Evolutionary conservation across 805 yeast genomes (phyloP).

Genomic region (Wickerhamomyces sydowiorum): DNA sequence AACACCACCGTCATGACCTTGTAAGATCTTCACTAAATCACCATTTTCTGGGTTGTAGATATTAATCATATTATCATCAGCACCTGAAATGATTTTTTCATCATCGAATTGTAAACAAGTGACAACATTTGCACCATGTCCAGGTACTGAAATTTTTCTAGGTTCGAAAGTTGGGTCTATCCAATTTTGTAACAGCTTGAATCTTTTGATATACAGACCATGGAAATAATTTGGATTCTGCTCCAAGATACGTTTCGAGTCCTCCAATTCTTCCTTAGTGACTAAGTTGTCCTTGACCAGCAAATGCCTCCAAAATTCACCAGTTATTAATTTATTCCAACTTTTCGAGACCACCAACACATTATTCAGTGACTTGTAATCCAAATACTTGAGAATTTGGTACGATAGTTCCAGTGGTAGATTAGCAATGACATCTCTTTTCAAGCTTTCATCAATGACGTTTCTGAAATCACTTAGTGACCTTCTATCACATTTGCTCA

Average conservation of each 20-base stretch:
- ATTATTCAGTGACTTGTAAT: constrained; percentile 52
- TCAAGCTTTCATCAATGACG: constrained; percentile 47
- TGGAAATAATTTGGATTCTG: constrained; percentile 11
- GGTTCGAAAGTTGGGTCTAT: constrained; percentile 69
- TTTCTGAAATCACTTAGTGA: constrained; percentile 56
- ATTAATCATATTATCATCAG: constrained; percentile 79
- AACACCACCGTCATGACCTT: constrained; percentile 96
- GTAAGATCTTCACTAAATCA: constrained; percentile 48
- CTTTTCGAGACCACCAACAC: constrained; percentile 58
- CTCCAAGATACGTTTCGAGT: constrained; percentile 15
- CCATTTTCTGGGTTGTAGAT: constrained; percentile 79
- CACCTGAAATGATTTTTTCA: constrained; percentile 86
- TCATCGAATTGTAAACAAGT: constrained; percentile 93
- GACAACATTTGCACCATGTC: constrained; percentile 78
- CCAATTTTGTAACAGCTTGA: constrained; percentile 56
- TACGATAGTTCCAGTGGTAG: constrained; percentile 74
- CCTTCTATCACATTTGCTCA: constrained; percentile 53
- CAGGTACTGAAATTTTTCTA: constrained; percentile 54
- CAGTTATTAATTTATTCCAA: constrained; percentile 66
- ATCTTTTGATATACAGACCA: constrained; percentile 15
- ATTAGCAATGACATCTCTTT: constrained; percentile 64
- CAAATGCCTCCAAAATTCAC: constrained; percentile 64
- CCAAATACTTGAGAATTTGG: constrained; percentile 59
- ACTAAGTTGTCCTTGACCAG: constrained; percentile 58
- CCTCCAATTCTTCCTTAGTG: constrained; percentile 37